phyloP scores from a whole-genome alignment of 2,329 filamentous ascomycete genomes.

The Calonectria fujianensis region DNA sequence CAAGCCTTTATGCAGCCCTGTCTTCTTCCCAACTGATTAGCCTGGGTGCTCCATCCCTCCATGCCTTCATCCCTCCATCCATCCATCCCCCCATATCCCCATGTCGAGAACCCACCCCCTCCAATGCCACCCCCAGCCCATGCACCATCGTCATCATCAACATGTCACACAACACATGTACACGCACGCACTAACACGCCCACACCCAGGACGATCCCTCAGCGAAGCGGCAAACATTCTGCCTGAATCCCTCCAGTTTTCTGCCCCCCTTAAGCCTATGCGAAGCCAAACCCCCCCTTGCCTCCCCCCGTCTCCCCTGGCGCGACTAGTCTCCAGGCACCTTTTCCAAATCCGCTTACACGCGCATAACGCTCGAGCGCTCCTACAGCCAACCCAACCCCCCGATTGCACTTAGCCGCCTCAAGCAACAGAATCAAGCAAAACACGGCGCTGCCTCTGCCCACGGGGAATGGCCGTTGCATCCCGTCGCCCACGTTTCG shows the following conservation, averaged over 20 bases:
- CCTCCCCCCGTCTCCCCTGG: conserved; percentile 13
- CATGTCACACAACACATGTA: conserved; percentile 8
- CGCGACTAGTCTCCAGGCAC: conserved; percentile 18
- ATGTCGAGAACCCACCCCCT: neutral
- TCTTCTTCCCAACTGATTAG: conserved; percentile 10
- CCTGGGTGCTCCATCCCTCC: neutral
- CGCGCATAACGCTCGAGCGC: conserved; percentile 28
- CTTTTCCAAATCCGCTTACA: conserved; percentile 33
- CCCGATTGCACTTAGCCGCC: conserved; percentile 19
- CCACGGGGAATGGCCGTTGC: conserved; percentile 28
- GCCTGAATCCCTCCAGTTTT: conserved; percentile 27
- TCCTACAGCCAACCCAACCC: conserved; percentile 27
- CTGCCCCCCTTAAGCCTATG: conserved; percentile 5
- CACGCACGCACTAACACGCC: neutral
- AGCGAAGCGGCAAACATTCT: conserved; percentile 29
- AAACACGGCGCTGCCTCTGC: neutral
- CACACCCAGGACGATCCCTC: conserved; percentile 34
- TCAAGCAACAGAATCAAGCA: conserved; percentile 9
- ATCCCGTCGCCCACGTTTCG: conserved; percentile 30
- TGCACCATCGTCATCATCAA: conserved; percentile 19
- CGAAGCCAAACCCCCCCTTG: conserved; percentile 14
- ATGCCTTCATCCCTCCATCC: neutral
- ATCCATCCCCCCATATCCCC: neutral
- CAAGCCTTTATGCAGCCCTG: conserved; percentile 23
- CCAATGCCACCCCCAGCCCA: conserved; percentile 14